Conservation (phyloP, 2,329 filamentous ascomycete species). For the Aspergillus ibericus region DNA sequence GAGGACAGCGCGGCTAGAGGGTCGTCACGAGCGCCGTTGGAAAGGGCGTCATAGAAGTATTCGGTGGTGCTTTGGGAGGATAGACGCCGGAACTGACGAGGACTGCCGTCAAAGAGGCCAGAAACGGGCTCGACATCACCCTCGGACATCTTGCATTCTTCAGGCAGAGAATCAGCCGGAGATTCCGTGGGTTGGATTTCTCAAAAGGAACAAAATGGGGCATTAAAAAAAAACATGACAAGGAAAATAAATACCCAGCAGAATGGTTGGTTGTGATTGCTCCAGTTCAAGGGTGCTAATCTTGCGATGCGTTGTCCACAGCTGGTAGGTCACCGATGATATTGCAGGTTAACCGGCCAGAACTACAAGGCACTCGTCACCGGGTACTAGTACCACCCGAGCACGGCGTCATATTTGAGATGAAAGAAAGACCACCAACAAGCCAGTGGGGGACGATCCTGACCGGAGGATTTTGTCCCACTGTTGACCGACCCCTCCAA, state of each 20-base stretch:
- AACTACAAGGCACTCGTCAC: slow-evolving; percentile 40
- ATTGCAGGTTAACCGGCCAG: slow-evolving; percentile 37
- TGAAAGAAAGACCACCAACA: slow-evolving; percentile 17
- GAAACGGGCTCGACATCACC: slow-evolving; percentile 43
- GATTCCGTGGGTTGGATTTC: neutral
- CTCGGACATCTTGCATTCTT: slow-evolving; percentile 46
- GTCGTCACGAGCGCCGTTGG: slow-evolving; percentile 26
- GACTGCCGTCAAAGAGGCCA: slow-evolving; percentile 33
- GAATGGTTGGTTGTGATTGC: slow-evolving; percentile 31
- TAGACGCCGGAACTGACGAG: slow-evolving; percentile 33
- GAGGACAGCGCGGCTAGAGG: slow-evolving; percentile 28
- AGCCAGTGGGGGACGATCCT: slow-evolving; percentile 17
- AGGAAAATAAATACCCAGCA: slow-evolving; percentile 9
- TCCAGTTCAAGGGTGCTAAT: slow-evolving; percentile 30
- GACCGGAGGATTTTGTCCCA: slow-evolving; percentile 3
- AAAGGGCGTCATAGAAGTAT: slow-evolving; percentile 24
- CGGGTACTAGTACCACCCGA: slow-evolving; percentile 39
- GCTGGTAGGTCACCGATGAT: slow-evolving; percentile 35
- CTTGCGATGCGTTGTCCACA: slow-evolving; percentile 41
- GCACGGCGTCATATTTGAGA: slow-evolving; percentile 39
- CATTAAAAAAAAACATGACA: neutral
- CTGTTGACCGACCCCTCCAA: slow-evolving; percentile 2
- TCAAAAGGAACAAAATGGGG: neutral
- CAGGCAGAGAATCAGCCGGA: slow-evolving; percentile 27
- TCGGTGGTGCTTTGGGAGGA: slow-evolving; percentile 28